Base-by-base conservation (phyloP, 352 stramenopile genomes). In the Phytophthora pistaciae region DNA sequence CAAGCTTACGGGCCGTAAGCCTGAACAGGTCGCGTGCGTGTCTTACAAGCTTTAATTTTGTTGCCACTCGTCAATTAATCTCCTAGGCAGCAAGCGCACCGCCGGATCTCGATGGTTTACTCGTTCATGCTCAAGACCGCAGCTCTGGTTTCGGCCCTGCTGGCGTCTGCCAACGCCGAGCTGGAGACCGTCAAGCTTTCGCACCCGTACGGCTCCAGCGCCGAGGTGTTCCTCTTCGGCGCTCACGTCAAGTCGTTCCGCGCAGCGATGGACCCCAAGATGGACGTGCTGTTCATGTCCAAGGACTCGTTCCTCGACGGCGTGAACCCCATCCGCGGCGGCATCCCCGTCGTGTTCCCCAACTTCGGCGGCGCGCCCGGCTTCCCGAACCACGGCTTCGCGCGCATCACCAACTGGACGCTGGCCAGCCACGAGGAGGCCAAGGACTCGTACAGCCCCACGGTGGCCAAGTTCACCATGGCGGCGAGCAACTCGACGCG, bases 341-440 rank as follows among this genome's bases (percentile, higher is more conserved):
- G 93, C 13, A 96, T 98, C 31, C 94, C 94, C 1, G 57, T 98
- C 2, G 90, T 97, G 14, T 98, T 98, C 75, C 94, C 94, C 23
- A 87, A 97, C 68, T 98, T 98, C 77, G 92, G 90, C 31, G 64
- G 50, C 18, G 71, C 74, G 0, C 48, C 59, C 2, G 75, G 64
- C 50, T 88, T 93, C 57, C 85, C 87, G 1, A 86, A 91, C 55
- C 93, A 98, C 76, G 94, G 93, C 20, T 98, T 98, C 77, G 83
- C 92, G 23, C 84, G 93, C 29, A 87, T 74, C 42, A 80, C 57
- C 36, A 75, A 77, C n/a, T 85, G 78, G 78, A 70, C 70, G 3
- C 25, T 83, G 20, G 60, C 65, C 0, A 52, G 66, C 6, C 36
- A 60, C 23, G 56, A 66, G 18, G 42, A 71, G 9, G 38, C 66